Evolutionary conservation across 2,329 filamentous ascomycete species (phyloP).

Genomic region (Paramyrothecium sp.): DNA sequence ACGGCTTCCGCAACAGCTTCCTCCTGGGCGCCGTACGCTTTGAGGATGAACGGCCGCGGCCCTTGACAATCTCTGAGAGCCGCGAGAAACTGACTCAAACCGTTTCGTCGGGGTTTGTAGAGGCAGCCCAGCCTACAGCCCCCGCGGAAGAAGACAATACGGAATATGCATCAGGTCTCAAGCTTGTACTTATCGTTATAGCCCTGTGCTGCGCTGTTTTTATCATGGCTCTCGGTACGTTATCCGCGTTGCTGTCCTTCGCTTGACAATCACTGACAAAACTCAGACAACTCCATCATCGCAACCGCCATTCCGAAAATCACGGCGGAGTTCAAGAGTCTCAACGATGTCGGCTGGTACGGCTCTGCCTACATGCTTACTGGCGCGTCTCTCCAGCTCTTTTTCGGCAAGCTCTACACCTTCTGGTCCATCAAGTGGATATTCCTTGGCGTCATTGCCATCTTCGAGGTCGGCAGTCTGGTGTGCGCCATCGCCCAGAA

Average conservation of each 20-base stretch:
- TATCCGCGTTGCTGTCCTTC: fast-evolving
- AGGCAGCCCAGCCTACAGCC: background rate
- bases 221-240: slow-evolving; percentile 36
- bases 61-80: slow-evolving; percentile 16
- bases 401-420: slow-evolving; percentile 42
- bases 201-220: slow-evolving; percentile 38
- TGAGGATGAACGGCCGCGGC: slow-evolving; percentile 14
- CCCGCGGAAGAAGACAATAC: slow-evolving; percentile 3
- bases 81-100: slow-evolving; percentile 22
- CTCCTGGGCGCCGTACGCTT: slow-evolving; percentile 2
- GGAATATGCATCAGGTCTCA: slow-evolving; percentile 20
- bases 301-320: slow-evolving; percentile 43
- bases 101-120: background rate
- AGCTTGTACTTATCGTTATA: slow-evolving; percentile 31
- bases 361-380: slow-evolving; percentile 42
- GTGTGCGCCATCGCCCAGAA: slow-evolving; percentile 34
- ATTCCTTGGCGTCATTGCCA: slow-evolving; percentile 32
- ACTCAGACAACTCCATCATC: slow-evolving; percentile 37
- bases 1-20: slow-evolving; percentile 2
- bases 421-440: slow-evolving; percentile 42
- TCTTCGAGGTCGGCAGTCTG: slow-evolving; percentile 43
- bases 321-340: slow-evolving; percentile 38
- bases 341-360: slow-evolving; percentile 51
- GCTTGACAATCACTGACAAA: background rate
- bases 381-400: slow-evolving; percentile 35